A percentile compares a stretch with the other conserved stretches of the same genome.
phyloP scores from a whole-genome alignment of 2,329 filamentous ascomycete genomes.

The Arthrocladium fulminans region DNA sequence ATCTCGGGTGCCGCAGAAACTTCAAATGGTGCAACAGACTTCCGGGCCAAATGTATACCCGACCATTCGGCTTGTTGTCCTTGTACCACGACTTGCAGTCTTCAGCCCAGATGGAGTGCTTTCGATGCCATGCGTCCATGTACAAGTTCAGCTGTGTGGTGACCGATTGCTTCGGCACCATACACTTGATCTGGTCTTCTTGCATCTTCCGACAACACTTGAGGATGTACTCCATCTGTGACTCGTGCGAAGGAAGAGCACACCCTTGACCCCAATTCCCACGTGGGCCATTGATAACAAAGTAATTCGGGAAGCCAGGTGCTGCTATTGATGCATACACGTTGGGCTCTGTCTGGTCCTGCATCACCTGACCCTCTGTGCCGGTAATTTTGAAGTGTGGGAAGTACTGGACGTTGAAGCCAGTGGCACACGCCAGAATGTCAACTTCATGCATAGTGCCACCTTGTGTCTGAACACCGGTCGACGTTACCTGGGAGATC shows the following conservation, averaged over 20 bases:
- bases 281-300: slow-evolving; percentile 27
- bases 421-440: slow-evolving; percentile 30
- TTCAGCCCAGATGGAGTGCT: slow-evolving; percentile 23
- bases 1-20: slow-evolving; percentile 30
- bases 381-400: slow-evolving; percentile 37
- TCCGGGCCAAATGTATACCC: slow-evolving; percentile 35
- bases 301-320: slow-evolving; percentile 37
- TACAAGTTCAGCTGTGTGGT: slow-evolving; percentile 21
- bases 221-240: slow-evolving; percentile 25
- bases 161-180: slow-evolving; percentile 12
- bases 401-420: slow-evolving; percentile 30
- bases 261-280: slow-evolving; percentile 25
- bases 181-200: slow-evolving; percentile 26
- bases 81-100: slow-evolving; percentile 26
- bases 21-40: slow-evolving; percentile 33
- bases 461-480: slow-evolving; percentile 20
- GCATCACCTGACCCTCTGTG: slow-evolving; percentile 23
- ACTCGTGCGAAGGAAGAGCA: slow-evolving; percentile 22
- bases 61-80: slow-evolving; percentile 19
- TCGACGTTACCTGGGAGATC: slow-evolving; percentile 18
- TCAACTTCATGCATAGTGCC: slow-evolving; percentile 17
- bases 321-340: slow-evolving; percentile 39
- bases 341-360: slow-evolving; percentile 38
- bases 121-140: slow-evolving; percentile 20
- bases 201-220: slow-evolving; percentile 27